Evolutionary conservation across 2,329 filamentous ascomycete species (phyloP), one percentile per base, ranked within the genome.

Genomic region (Ceratocystiopsis sp.): DNA sequence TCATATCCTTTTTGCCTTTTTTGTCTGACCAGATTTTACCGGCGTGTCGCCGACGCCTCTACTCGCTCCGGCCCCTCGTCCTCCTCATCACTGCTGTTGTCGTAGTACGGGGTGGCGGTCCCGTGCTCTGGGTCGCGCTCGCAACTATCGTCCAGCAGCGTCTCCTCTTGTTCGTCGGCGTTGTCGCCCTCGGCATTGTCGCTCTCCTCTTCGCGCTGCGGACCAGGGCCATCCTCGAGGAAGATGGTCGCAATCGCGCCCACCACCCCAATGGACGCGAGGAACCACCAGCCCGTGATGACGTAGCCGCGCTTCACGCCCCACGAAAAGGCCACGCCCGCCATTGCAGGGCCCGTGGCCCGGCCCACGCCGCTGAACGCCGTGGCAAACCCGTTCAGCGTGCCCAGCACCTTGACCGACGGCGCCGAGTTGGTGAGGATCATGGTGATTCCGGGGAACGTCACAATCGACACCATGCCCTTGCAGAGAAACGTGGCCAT

Each of bases 391-490:
- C 89, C 91, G 54, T 96, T 96, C 44, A 96, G 63, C 0, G 87
- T 95, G 1, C 86, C 87, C 6, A 96, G 70, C 11, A 93, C 73
- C 37, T 71, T 66, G 15, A 94, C 64, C 43, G 80, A 86, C 1
- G 69, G 62, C 5, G 85, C 85, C 11, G 80, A 84, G 61, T 95
- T 95, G 25, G 87, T 95, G 35, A 96, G 71, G 40, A 96, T 67
- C 52, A 96, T 95, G 7, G 84, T 93, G 21, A 74, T 80, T 54
- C 84, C 91, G 0, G 91, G 89, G 57, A 95, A 95, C 1, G 81
- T 81, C 54, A 95, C 80, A 49, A 93, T 91, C 46, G 78, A 76
- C 35, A 72, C 74, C 43, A 82, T 70, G 11, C 80, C 79, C 58
- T 93, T 93, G 53, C 78, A 51, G 37, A 84, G 60, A 66, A 95